These are phyloP conservation scores for Fusarium anguioides DNA, from an alignment of 2,329 filamentous ascomycete genomes.

Conservation along the genomic window DNA sequence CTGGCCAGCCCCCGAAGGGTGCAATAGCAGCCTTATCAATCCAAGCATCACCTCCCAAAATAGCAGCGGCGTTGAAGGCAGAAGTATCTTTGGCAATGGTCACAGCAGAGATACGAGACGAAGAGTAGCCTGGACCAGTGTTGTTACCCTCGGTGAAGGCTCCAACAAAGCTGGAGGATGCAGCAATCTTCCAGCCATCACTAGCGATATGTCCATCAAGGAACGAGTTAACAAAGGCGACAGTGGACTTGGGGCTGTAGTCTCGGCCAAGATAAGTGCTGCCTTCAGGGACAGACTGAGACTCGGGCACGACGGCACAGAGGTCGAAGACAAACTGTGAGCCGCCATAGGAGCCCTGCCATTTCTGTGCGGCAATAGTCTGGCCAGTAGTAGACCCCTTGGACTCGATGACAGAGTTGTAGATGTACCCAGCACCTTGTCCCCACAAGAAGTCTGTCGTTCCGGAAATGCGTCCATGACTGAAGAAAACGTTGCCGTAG, in stretches of 20 bases:
- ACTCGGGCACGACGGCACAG: slow-evolving; percentile 51
- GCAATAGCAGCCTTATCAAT: slow-evolving; percentile 47
- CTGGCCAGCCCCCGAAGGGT: slow-evolving; percentile 45
- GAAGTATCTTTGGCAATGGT: slow-evolving; percentile 56
- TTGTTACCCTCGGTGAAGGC: slow-evolving; percentile 50
- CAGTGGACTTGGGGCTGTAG: slow-evolving; percentile 40
- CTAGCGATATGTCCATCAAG: slow-evolving; percentile 44
- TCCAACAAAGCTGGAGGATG: slow-evolving; percentile 41
- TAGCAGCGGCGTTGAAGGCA: slow-evolving; percentile 58
- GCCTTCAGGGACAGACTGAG: slow-evolving; percentile 34
- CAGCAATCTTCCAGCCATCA: slow-evolving; percentile 43
- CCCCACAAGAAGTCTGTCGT: slow-evolving; percentile 41
- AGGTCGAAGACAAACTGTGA: slow-evolving; percentile 57
- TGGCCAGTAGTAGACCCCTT: slow-evolving; percentile 34
- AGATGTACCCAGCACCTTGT: slow-evolving; percentile 40
- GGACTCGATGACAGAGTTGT: slow-evolving; percentile 39
- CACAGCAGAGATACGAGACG: slow-evolving; percentile 37
- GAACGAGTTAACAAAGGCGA: slow-evolving; percentile 47
- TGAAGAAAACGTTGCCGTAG: slow-evolving; percentile 41
- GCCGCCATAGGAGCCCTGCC: slow-evolving; percentile 44
- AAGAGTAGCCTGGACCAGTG: slow-evolving; percentile 46
- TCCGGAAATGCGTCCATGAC: slow-evolving; percentile 28
- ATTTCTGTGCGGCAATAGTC: slow-evolving; percentile 45
- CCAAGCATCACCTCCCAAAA: slow-evolving; percentile 49
- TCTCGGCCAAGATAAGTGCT: slow-evolving; percentile 47